Evolutionary conservation across 306 rosid species (phyloP), one percentile per base, ranked within the genome.

Genomic region (Lupinus albus): DNA sequence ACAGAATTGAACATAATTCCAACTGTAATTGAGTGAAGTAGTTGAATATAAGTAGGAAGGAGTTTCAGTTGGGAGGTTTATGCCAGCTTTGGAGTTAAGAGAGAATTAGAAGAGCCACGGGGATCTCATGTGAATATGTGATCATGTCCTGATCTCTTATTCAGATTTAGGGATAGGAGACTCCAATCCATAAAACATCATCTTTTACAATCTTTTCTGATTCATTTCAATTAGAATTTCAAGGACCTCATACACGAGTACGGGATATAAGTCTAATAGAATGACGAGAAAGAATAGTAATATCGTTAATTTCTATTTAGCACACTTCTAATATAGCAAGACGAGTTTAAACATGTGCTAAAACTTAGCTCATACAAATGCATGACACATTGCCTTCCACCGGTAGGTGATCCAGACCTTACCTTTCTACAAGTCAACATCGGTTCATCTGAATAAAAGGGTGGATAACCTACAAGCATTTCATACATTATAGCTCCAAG

Each of bases 401-500:
- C 28, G 57, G 48, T 36, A 64, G n/a, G 32, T 32, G 38, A 7
- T 81, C 59, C 25, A 17, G 20, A 68, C 16, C 17, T 49, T 84
- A 88, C 97, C 95, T 91, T 91, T 80, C 90, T 82, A 65, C 97
- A 91, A 17, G 97, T 91, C 51, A 82, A 67, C 88, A 91, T 85
- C 28, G 97, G 95, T 61, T 91, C 92, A 13, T 91, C 90, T 14
- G 95, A 91, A 76, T 91, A 88, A 75, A 91, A 91, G 14, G 97
- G 97, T 4, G 97, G 97, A 60, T 41, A 91, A 18, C 97, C 97
- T 52, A 91, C 92, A 48, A 91, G 95, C 97, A 91, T 91, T 80
- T 91, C 97, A 48, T 88, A 91, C 97, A 87, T 91, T 61, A 88
- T 91, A 65, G 97, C 95, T 20, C 97, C 97, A n/a, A 91, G 85